Evolutionary conservation across 2,329 filamentous ascomycete species (phyloP).

Genomic region (Diaporthe amygdali): DNA sequence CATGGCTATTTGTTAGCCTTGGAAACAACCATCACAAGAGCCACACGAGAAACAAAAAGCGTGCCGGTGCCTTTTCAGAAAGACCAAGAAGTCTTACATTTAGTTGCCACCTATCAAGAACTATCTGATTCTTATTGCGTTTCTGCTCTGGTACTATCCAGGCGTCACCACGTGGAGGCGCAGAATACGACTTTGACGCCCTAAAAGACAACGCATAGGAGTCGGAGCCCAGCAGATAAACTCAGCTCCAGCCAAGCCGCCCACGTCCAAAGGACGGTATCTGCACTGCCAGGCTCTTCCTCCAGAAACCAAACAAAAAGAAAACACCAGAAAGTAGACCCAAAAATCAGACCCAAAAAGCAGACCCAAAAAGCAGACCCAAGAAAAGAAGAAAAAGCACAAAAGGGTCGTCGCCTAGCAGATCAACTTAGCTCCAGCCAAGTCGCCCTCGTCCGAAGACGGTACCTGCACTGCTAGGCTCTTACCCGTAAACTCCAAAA

Average conservation of each 20-base stretch:
- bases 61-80: too few relatives aligned
- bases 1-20: too few relatives aligned
- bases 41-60: too few relatives aligned
- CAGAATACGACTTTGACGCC: constrained; percentile 9
- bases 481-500: background rate
- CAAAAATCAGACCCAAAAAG: too few relatives aligned
- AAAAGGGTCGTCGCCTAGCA: background rate
- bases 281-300: background rate
- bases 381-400: background rate
- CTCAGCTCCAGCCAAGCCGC: background rate
- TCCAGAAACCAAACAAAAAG: background rate
- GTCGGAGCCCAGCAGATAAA: background rate
- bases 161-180: constrained; percentile 5
- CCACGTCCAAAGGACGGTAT: background rate
- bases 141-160: constrained; percentile 6
- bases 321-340: background rate
- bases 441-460: background rate
- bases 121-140: background rate
- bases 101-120: too few relatives aligned
- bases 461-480: background rate
- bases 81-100: too few relatives aligned
- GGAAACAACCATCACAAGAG: too few relatives aligned
- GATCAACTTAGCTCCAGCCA: background rate
- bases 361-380: too few relatives aligned
- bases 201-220: background rate